Base-by-base conservation (phyloP, 2,329 filamentous ascomycete species). In the Aspergillus chevalieri region DNA sequence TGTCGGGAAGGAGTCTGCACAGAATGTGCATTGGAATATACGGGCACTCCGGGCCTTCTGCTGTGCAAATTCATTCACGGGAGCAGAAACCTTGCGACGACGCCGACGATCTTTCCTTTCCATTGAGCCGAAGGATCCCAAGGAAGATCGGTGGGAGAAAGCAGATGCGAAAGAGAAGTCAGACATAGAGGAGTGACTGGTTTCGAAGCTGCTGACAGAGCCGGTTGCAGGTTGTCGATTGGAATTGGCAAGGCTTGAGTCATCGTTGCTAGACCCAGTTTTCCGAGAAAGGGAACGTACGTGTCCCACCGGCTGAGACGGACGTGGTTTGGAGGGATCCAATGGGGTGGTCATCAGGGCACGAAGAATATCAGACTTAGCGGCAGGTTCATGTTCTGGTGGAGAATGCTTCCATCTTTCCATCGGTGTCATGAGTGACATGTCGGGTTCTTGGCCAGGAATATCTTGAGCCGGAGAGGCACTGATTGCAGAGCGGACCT, bases 391-490 rank as follows among this genome's bases (percentile, higher is more conserved):
- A 74, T 86, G 77, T 69, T 86, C 82, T 44, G 83, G 83, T 34
- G 83, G 83, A 56, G 81, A 85, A 64, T 83, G 74, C 63, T 85
- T 79, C 83, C 83, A 86, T 77, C 83, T 73, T 68, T 86, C 82
- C 58, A 86, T 72, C 6, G 83, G 83, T 61, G 82, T 82, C 67
- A 85, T 78, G 63, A 80, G 64, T 21, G 71, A 63, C 38, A 69
- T 62, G 56, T 80, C 65, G 51, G 81, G 75, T 71, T 60, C 78
- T 73, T 60, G 78, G 46, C 59, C 74, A 9, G 89, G 87, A 48
- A 95, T 91, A 54, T 91, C 78, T 43, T 85, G 73, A 57, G 85
- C 81, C 1, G 89, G 87, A 4, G 88, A 91, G 15, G 79, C 82
- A 26, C 81, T 83, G 55, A 85, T 78, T 43, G 82, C 52, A 50